phyloP scores from a whole-genome alignment of 1,284 basidiomycete genomes.

The Cerioporus squamosus region DNA sequence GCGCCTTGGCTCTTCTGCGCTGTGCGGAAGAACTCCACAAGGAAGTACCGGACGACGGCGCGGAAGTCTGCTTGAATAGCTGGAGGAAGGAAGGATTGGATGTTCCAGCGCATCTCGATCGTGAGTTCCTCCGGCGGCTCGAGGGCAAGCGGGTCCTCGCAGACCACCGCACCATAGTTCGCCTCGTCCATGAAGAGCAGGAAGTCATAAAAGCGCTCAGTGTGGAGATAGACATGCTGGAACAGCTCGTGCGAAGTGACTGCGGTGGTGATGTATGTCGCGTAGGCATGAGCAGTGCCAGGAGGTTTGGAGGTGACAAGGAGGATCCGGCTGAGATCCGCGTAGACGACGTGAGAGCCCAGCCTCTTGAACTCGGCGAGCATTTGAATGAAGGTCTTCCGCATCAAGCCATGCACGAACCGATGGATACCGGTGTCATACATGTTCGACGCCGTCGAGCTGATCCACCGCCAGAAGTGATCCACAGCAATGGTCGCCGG shows the following conservation, averaged over 20 bases:
- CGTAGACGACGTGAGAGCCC: constrained; percentile 92
- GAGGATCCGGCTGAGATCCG: constrained; percentile 92
- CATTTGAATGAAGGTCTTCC: constrained; percentile 96
- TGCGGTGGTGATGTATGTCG: constrained; percentile 92
- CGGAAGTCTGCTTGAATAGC: constrained; percentile 85
- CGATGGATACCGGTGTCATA: constrained; percentile 95
- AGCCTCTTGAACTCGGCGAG: constrained; percentile 96
- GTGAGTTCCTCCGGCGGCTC: constrained; percentile 69
- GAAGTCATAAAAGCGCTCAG: constrained; percentile 94
- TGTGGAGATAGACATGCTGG: constrained; percentile 89
- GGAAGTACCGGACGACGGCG: constrained; percentile 79
- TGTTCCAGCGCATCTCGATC: constrained; percentile 96
- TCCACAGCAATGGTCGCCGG: constrained; percentile 75
- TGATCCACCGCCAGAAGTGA: constrained; percentile 99
- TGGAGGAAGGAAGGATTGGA: constrained; percentile 87
- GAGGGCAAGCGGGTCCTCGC: constrained; percentile 72
- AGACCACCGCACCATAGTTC: constrained; percentile 92
- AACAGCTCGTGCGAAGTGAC: constrained; percentile 96
- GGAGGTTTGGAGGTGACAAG: constrained; percentile 96
- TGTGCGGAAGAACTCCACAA: constrained; percentile 84
- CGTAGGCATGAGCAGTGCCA: constrained; percentile 94
- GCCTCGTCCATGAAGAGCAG: constrained; percentile 96
- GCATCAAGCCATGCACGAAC: constrained; percentile 96
- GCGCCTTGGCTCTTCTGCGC: constrained; percentile 67
- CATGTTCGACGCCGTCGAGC: constrained; percentile 82